Conservation (phyloP, 192 early-diverging fungal genomes). For the Gigaspora rosea region DNA sequence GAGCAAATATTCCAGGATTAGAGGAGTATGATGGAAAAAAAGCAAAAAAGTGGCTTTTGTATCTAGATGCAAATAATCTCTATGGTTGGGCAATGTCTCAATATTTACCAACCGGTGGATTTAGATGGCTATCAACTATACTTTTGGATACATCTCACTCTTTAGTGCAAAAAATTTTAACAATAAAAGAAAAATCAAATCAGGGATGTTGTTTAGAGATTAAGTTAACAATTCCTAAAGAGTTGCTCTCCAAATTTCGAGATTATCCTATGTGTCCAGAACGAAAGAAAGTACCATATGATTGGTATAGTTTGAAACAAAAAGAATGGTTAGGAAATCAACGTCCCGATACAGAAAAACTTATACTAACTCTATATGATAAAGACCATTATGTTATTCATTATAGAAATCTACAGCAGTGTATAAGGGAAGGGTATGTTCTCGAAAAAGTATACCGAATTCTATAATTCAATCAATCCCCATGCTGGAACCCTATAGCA, state of each 20-base stretch:
- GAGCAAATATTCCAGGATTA: conserved; percentile 11
- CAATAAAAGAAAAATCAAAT: conserved; percentile 8
- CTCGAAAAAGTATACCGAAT: conserved; percentile 20
- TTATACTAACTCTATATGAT: conserved; percentile 2
- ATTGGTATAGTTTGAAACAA: conserved; percentile 2
- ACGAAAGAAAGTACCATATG: conserved; percentile 15
- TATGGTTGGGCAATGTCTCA: conserved; percentile 26
- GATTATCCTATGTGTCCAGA: conserved; percentile 19
- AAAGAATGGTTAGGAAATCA: neutral
- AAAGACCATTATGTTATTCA: conserved; percentile 19
- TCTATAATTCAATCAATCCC: conserved; percentile 18
- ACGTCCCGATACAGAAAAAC: conserved; percentile 19
- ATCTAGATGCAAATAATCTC: neutral
- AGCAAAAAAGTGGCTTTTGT: neutral
- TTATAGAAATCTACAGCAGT: conserved; percentile 24
- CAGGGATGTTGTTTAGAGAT: conserved; percentile 24
- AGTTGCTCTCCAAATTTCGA: conserved; percentile 3
- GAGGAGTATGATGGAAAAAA: neutral
- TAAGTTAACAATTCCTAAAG: conserved; percentile 27
- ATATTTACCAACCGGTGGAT: conserved; percentile 17
- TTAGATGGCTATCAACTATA: conserved; percentile 4
- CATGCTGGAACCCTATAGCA: neutral
- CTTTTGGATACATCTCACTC: neutral
- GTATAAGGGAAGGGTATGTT: neutral
- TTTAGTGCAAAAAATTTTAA: conserved; percentile 19